phyloP scores from a whole-genome alignment of 371 early-diverging fungal species.

The Mucor sp. region DNA sequence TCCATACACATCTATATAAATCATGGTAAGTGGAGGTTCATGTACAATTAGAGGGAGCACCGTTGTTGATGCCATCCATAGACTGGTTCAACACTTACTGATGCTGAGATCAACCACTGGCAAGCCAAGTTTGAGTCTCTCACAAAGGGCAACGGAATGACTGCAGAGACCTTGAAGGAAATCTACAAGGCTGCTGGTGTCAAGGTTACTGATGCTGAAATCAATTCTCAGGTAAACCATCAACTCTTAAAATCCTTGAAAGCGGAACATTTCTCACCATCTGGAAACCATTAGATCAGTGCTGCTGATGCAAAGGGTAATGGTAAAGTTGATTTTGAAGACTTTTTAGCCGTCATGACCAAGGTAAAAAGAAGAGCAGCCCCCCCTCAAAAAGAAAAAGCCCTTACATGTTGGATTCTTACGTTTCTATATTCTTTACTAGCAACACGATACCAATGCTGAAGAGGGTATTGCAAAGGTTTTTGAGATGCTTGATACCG shows the following conservation, averaged over 20 bases:
- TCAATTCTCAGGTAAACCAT: slow-evolving; percentile 22
- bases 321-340: slow-evolving; percentile 19
- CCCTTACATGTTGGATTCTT: not conserved
- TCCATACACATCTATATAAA: not conserved
- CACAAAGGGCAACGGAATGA: slow-evolving; percentile 22
- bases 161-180: slow-evolving; percentile 19
- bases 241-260: not conserved
- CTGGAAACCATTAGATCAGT: slow-evolving; percentile 13
- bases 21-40: slow-evolving; percentile 6
- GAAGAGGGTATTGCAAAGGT: slow-evolving; percentile 38
- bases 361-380: slow-evolving; percentile 15
- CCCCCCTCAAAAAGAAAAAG: not conserved
- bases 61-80: not conserved
- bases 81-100: slow-evolving; percentile 17
- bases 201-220: slow-evolving; percentile 22
- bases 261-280: not conserved
- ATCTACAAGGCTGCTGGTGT: slow-evolving; percentile 24
- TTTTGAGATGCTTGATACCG: slow-evolving; percentile 36
- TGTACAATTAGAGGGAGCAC: not conserved
- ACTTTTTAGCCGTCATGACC: slow-evolving; percentile 25
- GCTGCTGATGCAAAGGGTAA: slow-evolving; percentile 22
- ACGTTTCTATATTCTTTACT: not conserved
- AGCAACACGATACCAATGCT: slow-evolving; percentile 38
- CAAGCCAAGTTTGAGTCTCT: slow-evolving; percentile 22
- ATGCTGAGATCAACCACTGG: slow-evolving; percentile 28